Base-by-base conservation (phyloP, 495 filamentous ascomycete species). In the Durotheca rogersii region DNA sequence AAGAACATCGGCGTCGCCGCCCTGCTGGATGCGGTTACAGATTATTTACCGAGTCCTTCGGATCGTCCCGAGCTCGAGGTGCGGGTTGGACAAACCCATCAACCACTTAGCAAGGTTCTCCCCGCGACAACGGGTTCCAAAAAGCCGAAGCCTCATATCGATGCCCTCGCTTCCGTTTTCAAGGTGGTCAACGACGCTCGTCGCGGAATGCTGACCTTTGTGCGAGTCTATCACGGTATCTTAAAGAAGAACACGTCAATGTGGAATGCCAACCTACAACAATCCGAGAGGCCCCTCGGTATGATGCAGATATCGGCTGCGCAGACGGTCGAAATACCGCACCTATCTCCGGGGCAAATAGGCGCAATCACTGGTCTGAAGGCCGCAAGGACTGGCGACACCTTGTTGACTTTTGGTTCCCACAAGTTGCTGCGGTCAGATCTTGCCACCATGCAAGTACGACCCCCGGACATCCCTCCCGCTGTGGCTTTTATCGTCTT, bases 401-500 rank as follows among this genome's bases (percentile, higher is more conserved):
- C 94, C 0, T 69, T 99, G 9, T 78, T 96, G 17, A 81, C 83
- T 4, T 91, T 87, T 60, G 71, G 80, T 23, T 77, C 78, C 46
- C 73, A 75, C 3, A 60, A 61, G 35, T 34, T 42, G 1, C 61
- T 68, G 5, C 84, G 87, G n/a, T 77, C 83, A 39, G 80, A 84
- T 0, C 69, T 92, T 27, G 79, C 83, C 41, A 81, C 76, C 16
- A 72, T 99, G 10, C 90, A 94, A 58, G 81, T 97, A 31, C 86
- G 89, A 44, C 87, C 94, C 1, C 93, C 94, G 39, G 79, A 88
- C 44, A 87, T 95, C 0, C 93, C 94, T 4, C 91, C 94, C 0
- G 90, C 93, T 0, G 91, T 99, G 0, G 96, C 96, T 70, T 97
- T 97, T 67, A 87, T 92, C 21, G 86, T 89, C 54, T 81, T 97